Base-by-base conservation (phyloP, 768 basidiomycete genomes). In the Clitopilus passeckerianus region DNA sequence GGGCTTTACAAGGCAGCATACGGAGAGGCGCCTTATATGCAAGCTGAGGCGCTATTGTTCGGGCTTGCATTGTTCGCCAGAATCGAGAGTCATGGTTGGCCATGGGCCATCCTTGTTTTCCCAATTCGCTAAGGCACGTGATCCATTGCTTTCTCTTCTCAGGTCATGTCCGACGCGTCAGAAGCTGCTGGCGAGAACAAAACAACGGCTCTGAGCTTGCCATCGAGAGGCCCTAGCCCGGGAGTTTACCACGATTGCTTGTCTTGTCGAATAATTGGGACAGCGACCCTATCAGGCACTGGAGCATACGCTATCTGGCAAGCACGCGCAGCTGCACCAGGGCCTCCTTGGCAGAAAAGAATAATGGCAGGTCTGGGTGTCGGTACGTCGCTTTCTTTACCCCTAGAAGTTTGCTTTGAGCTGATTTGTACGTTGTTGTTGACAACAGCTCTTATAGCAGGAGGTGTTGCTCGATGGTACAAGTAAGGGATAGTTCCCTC, bases 261-360 rank as follows among this genome's bases (percentile, higher is more conserved):
- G n/a, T 78, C 86, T 0, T 91, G 90, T 68, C 82, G 83, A 43
- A 73, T 91, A 57, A 80, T 89, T 41, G 89, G 89, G 18, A 81
- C 87, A 0, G 84, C 75, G 30, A 83, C 86, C 1, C 78, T 91
- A 5, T 82, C 78, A 20, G 80, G 80, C 4, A 80, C 84, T 5
- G 89, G 90, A 5, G 61, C 85, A 23, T 90, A 91, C 67, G 88
- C 90, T 1, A 70, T 91, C 24, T 79, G 80, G 68, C 80, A 82
- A 75, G 81, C 87, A 24, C 84, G 89, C 53, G 77, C 79, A 23
- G 75, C 76, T 44, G 86, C 86, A 10, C 87, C 84, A 7, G 88
- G 89, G 5, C 83, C 81, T 1, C 70, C 77, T 4, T 66, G 77
- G 24, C 87, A 87, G 59, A 90, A 89, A 68, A 74, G 77, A 37